These are phyloP conservation scores for Neocucurbitaria cava DNA, from an alignment of 2,329 filamentous ascomycete genomes.

Conservation along the genomic window DNA sequence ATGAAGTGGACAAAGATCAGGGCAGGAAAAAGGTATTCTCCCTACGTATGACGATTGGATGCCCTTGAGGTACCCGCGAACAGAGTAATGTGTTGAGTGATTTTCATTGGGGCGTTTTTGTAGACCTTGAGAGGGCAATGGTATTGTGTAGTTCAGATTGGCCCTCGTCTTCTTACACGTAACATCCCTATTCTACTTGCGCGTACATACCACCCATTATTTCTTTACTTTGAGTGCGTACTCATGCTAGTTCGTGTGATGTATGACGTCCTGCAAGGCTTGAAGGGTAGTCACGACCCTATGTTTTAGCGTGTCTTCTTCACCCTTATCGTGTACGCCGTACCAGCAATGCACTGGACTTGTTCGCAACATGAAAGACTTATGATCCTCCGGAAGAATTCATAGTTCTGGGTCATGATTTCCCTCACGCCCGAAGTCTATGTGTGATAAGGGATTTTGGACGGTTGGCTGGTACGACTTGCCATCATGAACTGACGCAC, in stretches of 20 bases:
- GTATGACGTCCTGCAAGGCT: not conserved
- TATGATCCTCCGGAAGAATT: too few species aligned
- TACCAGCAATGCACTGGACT: not conserved
- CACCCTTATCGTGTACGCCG: too few species aligned
- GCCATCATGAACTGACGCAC: too few species aligned
- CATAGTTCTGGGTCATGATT: too few species aligned
- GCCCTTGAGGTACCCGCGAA: conserved; percentile 17
- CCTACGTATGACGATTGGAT: conserved; percentile 32
- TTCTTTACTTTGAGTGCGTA: not conserved
- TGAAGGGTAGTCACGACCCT: too few species aligned
- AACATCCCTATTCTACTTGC: conserved; percentile 4
- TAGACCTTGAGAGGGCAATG: conserved; percentile 9
- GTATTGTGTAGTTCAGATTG: conserved; percentile 9
- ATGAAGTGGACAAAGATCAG: conserved; percentile 25
- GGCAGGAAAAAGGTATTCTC: conserved; percentile 31
- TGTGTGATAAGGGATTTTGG: too few species aligned
- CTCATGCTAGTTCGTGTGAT: not conserved
- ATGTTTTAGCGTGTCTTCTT: not conserved
- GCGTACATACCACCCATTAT: not conserved
- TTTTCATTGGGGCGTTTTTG: conserved; percentile 23
- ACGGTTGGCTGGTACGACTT: too few species aligned
- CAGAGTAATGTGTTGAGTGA: conserved; percentile 24
- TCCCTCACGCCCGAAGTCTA: too few species aligned
- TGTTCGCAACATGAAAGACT: too few species aligned
- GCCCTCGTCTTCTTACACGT: conserved; percentile 7